Percentiles rank a stretch among this genome's conserved stretches.
Evolutionary conservation across 2,329 filamentous ascomycete genomes (phyloP).

Genomic region (Beauveria sp.): DNA sequence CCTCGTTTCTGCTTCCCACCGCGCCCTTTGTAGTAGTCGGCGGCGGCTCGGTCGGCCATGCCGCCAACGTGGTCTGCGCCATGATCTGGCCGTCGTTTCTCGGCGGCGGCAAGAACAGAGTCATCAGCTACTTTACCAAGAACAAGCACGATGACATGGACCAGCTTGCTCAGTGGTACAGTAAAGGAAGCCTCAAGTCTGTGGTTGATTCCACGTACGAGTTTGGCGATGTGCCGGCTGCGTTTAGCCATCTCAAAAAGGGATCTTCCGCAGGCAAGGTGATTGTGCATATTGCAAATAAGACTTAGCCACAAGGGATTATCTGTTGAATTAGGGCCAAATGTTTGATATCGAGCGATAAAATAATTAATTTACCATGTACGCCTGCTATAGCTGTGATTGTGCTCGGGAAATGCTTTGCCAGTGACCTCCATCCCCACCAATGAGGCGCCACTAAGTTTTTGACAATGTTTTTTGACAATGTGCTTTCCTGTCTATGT

Average conservation of each 20-base stretch:
- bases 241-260: constrained; percentile 51
- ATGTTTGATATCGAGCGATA: too few relatives aligned
- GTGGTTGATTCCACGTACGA: constrained; percentile 48
- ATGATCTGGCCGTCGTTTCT: constrained; percentile 26
- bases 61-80: constrained; percentile 18
- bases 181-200: constrained; percentile 48
- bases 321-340: too few relatives aligned
- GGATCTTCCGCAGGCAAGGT: constrained; percentile 56
- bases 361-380: too few relatives aligned
- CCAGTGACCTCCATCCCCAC: too few relatives aligned
- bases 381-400: too few relatives aligned
- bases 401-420: too few relatives aligned
- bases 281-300: constrained; percentile 26
- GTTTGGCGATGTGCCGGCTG: constrained; percentile 48
- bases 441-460: too few relatives aligned
- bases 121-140: constrained; percentile 31
- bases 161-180: constrained; percentile 46
- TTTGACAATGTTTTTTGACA: too few relatives aligned
- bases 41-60: constrained; percentile 23
- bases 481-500: too few relatives aligned
- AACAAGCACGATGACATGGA: constrained; percentile 38
- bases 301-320: too few relatives aligned
- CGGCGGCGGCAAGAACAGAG: constrained; percentile 34
- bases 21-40: constrained; percentile 47
- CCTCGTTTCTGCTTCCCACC: constrained; percentile 39